Base-by-base conservation (phyloP, 768 basidiomycete species). In the Suillus cothurnatus region DNA sequence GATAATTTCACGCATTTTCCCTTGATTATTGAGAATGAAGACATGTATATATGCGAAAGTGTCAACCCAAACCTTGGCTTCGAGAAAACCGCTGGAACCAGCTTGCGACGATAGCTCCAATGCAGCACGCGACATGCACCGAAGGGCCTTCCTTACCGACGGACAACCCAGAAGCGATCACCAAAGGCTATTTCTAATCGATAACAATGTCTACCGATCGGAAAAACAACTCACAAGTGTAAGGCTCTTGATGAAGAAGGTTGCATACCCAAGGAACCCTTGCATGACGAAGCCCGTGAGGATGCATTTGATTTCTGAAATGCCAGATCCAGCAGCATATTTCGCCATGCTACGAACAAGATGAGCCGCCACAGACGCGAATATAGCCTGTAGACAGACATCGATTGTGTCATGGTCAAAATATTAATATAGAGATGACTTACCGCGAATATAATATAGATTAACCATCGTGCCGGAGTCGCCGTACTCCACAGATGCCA, bases 61-160 rank as follows among this genome's bases (percentile, higher is more conserved):
- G 49, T 23, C 53, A 12, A 36, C 41, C 80, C 86, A 67, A 67
- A 95, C 97, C 88, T 82, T 98, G 89, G 77, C 95, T 98, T 38
- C 89, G 86, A 61, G 89, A 87, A 78, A 96, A 97, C 61, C 88
- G 86, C 31, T 80, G 81, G 72, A 97, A 99, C 68, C 90, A 76
- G 53, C 93, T 85, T 4, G 94, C 95, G n/a, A 99, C 89, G 41
- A 97, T 83, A 66, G 87, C 90, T 1, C 97, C 97, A 66, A 97
- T 88, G 72, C 95, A 93, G 72, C 94, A 97, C 4, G 97, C 97
- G 55, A 98, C 92, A 74, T 99, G 97, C 1, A 99, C 97, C 2
- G 95, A 97, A 0, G 97, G 97, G 0, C 97, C 97, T 79, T 99
- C 97, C 77, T 99, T 99, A 7, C 97, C 97, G 26, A 99, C 95